Evolutionary conservation across 306 rosid species (phyloP).

Genomic region (Arachis stenosperma): DNA sequence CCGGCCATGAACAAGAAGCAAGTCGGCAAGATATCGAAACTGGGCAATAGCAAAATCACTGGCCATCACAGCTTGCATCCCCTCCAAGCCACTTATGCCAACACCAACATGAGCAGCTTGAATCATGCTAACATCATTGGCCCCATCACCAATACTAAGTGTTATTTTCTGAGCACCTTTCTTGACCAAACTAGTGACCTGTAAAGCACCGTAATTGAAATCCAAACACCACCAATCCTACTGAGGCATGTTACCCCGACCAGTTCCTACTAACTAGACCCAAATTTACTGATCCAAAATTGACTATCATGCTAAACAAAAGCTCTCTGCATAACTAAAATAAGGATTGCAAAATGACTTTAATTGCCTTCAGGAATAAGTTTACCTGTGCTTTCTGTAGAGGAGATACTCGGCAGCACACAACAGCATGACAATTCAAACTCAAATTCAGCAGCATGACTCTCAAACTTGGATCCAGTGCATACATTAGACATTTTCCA

Average conservation of each 20-base stretch:
- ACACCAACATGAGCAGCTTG: slow-evolving; percentile 99
- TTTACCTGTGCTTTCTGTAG: slow-evolving; percentile 96
- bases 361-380: slow-evolving; percentile 12
- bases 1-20: slow-evolving; percentile 98
- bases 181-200: slow-evolving; percentile 96
- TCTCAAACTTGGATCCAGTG: slow-evolving; percentile 78
- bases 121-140: slow-evolving; percentile 99
- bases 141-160: slow-evolving; percentile 97
- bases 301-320: no score
- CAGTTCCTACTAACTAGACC: slow-evolving; percentile 4
- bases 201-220: slow-evolving; percentile 34
- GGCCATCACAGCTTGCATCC: slow-evolving; percentile 99
- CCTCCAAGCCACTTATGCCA: slow-evolving; percentile 97
- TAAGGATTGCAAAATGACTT: neutral
- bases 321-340: no score
- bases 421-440: slow-evolving; percentile 90
- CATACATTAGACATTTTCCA: slow-evolving; percentile 93
- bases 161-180: slow-evolving; percentile 91
- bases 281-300: neutral
- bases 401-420: slow-evolving; percentile 99
- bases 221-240: slow-evolving; percentile 10
- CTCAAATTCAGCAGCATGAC: slow-evolving; percentile 79
- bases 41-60: slow-evolving; percentile 99
- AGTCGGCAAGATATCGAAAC: slow-evolving; percentile 91
- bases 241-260: slow-evolving; percentile 18